phyloP scores from a whole-genome alignment of 1,139 yeast species.

The Debaryomyces sp. region DNA sequence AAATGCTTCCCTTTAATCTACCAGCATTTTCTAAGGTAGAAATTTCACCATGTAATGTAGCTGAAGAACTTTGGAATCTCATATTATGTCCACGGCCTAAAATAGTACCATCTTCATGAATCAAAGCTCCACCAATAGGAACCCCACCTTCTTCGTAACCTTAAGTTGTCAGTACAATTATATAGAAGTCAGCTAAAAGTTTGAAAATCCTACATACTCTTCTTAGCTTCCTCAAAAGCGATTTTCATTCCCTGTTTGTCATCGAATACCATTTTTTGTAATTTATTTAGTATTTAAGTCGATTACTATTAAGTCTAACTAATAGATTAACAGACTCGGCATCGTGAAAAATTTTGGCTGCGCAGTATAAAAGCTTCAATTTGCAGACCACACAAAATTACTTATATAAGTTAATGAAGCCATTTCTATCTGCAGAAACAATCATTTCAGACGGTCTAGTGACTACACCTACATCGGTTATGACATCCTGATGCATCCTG shows the following conservation, averaged over 20 bases:
- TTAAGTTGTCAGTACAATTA: conserved; percentile 20
- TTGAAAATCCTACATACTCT: conserved; percentile 40
- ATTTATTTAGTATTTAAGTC: not conserved
- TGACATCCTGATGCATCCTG: conserved; percentile 38
- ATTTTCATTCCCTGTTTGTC: conserved; percentile 67
- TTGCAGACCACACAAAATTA: conserved; percentile 18
- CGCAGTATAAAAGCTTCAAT: not conserved
- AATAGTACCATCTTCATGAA: conserved; percentile 75
- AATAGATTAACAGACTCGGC: not conserved
- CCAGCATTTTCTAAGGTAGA: conserved; percentile 90
- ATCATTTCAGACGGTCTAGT: conserved; percentile 61
- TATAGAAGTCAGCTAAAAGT: not conserved
- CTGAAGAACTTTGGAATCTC: conserved; percentile 79
- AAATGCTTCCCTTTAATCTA: conserved; percentile 66
- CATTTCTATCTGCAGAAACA: conserved; percentile 64
- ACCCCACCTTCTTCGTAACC: conserved; percentile 85
- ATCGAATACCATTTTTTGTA: conserved; percentile 51
- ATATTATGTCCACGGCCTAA: conserved; percentile 87
- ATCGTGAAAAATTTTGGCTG: conserved; percentile 1
- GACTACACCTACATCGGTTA: conserved; percentile 51
- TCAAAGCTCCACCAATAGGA: conserved; percentile 82
- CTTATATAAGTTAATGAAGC: conserved; percentile 59
- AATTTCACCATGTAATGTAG: conserved; percentile 90
- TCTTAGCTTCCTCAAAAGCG: conserved; percentile 72
- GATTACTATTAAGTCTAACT: not conserved